These are phyloP conservation scores for Zanthoxylum bungeanum DNA, from an alignment of 345 rosid genomes.

Conservation along the genomic window DNA sequence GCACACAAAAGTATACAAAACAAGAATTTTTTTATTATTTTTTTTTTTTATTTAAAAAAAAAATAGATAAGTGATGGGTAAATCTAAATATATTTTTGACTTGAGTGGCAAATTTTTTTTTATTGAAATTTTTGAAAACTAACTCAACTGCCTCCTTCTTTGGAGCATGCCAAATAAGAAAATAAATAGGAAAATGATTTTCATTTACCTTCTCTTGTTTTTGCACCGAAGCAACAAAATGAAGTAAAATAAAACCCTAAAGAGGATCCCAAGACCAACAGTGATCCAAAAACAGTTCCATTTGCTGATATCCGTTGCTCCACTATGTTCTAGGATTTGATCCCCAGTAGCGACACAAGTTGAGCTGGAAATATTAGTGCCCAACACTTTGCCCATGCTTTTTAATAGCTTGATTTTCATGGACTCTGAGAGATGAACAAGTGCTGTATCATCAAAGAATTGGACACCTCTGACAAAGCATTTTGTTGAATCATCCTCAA, in stretches of 20 bases:
- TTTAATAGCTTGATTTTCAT: constrained; percentile 26
- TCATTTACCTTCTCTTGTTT: constrained; percentile 32
- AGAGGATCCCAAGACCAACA: constrained; percentile 31
- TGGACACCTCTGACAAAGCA: constrained; percentile 34
- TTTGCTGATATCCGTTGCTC: constrained; percentile 27
- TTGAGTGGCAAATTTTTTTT: too few relatives aligned
- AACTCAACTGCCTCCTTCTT: too few relatives aligned
- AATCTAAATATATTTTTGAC: too few relatives aligned
- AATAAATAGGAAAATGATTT: too few relatives aligned
- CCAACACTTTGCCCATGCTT: constrained; percentile 23
- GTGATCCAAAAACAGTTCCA: constrained; percentile 38
- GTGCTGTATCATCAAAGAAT: constrained; percentile 29
- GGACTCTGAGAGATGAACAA: constrained; percentile 2
- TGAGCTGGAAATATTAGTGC: constrained; percentile 21
- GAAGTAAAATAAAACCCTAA: constrained; percentile 30
- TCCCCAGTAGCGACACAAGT: constrained; percentile 27
- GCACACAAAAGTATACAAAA: too few relatives aligned
- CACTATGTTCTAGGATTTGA: constrained; percentile 20
- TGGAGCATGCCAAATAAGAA: too few relatives aligned
- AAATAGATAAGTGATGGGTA: too few relatives aligned
- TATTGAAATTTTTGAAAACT: too few relatives aligned
- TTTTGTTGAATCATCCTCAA: constrained; percentile 15
- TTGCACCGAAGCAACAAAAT: constrained; percentile 32
- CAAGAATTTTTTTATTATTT: too few relatives aligned
- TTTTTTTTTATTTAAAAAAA: too few relatives aligned